Evolutionary conservation across 176 grass and related monocot genomes (phyloP).

Genomic region (Echinochloa phyllopogon): DNA sequence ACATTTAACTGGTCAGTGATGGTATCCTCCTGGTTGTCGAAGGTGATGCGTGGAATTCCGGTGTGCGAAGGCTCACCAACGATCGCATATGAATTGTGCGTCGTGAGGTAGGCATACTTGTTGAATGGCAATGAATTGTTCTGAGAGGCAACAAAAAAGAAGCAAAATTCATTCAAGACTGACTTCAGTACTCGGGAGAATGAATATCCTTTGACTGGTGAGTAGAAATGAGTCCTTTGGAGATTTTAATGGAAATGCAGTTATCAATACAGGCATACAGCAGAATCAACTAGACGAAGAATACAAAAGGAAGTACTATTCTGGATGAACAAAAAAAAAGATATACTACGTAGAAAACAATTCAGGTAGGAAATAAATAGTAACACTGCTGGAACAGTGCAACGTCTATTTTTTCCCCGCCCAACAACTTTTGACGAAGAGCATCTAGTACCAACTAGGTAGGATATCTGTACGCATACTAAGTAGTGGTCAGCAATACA

Average conservation of each 20-base stretch:
- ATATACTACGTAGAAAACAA: background rate
- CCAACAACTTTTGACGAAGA: background rate
- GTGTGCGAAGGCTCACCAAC: slow-evolving; percentile 89
- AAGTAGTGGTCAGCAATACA: background rate
- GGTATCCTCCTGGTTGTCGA: slow-evolving; percentile 87
- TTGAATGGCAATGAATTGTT: slow-evolving; percentile 96
- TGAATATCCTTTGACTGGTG: background rate
- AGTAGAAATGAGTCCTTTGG: background rate
- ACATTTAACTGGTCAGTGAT: slow-evolving; percentile 86
- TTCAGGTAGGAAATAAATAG: background rate
- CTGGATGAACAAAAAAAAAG: background rate
- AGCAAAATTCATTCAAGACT: slow-evolving; percentile 16
- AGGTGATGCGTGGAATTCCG: slow-evolving; percentile 79
- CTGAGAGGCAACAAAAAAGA: slow-evolving; percentile 45
- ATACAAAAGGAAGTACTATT: background rate
- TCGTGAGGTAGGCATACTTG: slow-evolving; percentile 95
- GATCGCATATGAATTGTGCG: slow-evolving; percentile 88
- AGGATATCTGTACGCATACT: background rate
- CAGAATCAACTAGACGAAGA: background rate
- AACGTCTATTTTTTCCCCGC: background rate
- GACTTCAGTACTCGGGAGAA: background rate
- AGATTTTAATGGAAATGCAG: background rate
- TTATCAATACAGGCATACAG: background rate
- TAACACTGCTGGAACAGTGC: background rate
- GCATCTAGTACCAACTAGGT: background rate